Evolutionary conservation across 129 eudicot genomes (phyloP).

Genomic region (Logfia minima): DNA sequence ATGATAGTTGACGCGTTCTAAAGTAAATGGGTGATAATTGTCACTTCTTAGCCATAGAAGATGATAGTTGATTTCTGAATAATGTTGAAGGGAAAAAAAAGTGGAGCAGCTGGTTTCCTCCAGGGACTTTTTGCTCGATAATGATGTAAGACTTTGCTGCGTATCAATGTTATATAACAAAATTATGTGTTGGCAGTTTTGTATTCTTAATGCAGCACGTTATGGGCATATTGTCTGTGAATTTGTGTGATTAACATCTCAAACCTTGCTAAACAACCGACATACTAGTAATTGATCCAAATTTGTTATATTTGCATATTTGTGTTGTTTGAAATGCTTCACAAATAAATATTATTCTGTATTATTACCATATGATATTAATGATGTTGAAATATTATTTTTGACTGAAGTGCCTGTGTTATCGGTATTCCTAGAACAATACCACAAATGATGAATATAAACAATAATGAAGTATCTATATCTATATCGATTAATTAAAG

Average conservation of each 20-base stretch:
- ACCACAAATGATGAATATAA: too few relatives aligned
- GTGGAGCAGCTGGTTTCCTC: conserved; percentile 56
- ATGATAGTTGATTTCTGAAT: conserved; percentile 3
- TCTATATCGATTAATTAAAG: too few relatives aligned
- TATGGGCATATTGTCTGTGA: background rate
- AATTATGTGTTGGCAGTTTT: background rate
- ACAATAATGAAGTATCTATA: too few relatives aligned
- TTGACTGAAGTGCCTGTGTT: too few relatives aligned
- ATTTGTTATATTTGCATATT: background rate
- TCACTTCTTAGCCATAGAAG: background rate
- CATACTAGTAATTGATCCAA: background rate
- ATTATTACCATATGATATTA: too few relatives aligned
- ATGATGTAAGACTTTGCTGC: conserved; percentile 27
- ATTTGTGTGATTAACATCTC: background rate
- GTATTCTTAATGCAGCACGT: background rate
- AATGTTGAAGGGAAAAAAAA: conserved; percentile 54
- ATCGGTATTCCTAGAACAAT: too few relatives aligned
- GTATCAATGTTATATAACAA: conserved; percentile 5
- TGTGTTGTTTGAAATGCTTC: background rate
- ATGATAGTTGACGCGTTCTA: background rate
- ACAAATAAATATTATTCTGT: too few relatives aligned
- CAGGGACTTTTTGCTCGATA: conserved; percentile 55
- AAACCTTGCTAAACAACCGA: background rate
- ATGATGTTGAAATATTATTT: too few relatives aligned
- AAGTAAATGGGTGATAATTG: background rate